Evolutionary conservation across 495 filamentous ascomycete species (phyloP).

Genomic region (Daldinia vernicosa): DNA sequence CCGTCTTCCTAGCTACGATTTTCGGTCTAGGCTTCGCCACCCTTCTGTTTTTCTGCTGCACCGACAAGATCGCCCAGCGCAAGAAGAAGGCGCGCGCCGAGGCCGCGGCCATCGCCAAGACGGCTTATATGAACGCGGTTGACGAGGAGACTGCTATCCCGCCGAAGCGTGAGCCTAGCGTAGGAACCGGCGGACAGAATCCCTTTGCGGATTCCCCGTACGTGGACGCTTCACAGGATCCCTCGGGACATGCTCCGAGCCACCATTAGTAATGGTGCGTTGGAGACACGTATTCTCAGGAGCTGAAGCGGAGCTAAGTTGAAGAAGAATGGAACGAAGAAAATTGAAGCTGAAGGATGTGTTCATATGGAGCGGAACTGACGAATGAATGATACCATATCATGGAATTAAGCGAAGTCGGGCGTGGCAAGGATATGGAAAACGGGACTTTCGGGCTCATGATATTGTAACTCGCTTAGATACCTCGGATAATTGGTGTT

Average conservation of each 20-base stretch:
- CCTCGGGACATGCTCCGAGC: neutral
- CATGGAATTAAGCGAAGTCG: neutral
- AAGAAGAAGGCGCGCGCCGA: slow-evolving; percentile 46
- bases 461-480: neutral
- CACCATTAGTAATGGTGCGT: neutral
- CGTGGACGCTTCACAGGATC: neutral
- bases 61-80: slow-evolving; percentile 48
- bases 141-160: neutral
- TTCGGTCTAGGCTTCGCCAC: slow-evolving; percentile 42
- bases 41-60: slow-evolving; percentile 54
- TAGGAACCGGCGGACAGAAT: neutral
- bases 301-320: neutral
- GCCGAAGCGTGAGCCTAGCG: neutral
- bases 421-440: neutral
- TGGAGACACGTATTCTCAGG: neutral
- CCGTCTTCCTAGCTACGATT: slow-evolving; percentile 51
- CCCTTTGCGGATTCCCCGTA: neutral
- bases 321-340: neutral
- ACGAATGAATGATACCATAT: neutral
- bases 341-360: neutral
- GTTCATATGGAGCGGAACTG: neutral
- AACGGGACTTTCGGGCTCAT: neutral
- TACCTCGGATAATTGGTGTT: neutral
- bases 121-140: slow-evolving; percentile 44
- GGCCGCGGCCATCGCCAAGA: slow-evolving; percentile 50